A percentile compares a stretch with the other conserved stretches of the same genome.
These are phyloP conservation scores for Tricholomella constricta DNA, from an alignment of 768 basidiomycete genomes.

Conservation along the genomic window DNA sequence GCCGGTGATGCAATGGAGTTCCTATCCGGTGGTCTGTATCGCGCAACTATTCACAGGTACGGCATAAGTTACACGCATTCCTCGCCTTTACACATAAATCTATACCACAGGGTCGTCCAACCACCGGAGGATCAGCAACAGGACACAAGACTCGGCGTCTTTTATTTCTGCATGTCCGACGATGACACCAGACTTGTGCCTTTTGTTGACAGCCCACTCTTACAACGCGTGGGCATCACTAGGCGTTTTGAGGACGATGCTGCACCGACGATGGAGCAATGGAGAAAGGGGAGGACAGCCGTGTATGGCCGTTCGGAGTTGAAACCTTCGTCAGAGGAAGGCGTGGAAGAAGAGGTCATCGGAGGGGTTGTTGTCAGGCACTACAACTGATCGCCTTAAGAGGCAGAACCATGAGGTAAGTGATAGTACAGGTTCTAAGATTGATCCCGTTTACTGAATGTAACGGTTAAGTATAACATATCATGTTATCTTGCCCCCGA, in stretches of 20 bases:
- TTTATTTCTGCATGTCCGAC: slow-evolving; percentile 59
- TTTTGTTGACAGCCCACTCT: slow-evolving; percentile 46
- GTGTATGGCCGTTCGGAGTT: slow-evolving; percentile 54
- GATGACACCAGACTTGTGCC: slow-evolving; percentile 38
- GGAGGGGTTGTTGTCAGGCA: slow-evolving; percentile 58
- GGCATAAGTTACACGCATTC: not conserved
- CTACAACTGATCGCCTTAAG: slow-evolving; percentile 23
- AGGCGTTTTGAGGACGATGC: slow-evolving; percentile 39
- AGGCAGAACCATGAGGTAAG: not conserved
- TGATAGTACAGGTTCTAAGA: not conserved
- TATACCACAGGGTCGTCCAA: slow-evolving; percentile 36
- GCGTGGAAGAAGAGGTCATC: slow-evolving; percentile 56
- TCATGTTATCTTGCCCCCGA: not conserved
- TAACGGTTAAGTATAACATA: not conserved
- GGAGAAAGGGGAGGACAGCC: slow-evolving; percentile 52
- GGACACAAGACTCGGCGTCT: slow-evolving; percentile 45
- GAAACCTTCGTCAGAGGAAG: slow-evolving; percentile 37
- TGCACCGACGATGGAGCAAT: slow-evolving; percentile 54
- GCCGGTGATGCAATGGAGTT: slow-evolving; percentile 49
- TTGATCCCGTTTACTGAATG: not conserved
- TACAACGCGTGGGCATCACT: slow-evolving; percentile 45
- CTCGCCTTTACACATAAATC: slow-evolving; percentile 3
- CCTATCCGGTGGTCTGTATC: slow-evolving; percentile 47
- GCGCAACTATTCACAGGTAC: slow-evolving; percentile 43
- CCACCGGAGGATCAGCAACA: slow-evolving; percentile 46